Conservation (phyloP, 257 asterid genomes). For the Lantana camara region DNA sequence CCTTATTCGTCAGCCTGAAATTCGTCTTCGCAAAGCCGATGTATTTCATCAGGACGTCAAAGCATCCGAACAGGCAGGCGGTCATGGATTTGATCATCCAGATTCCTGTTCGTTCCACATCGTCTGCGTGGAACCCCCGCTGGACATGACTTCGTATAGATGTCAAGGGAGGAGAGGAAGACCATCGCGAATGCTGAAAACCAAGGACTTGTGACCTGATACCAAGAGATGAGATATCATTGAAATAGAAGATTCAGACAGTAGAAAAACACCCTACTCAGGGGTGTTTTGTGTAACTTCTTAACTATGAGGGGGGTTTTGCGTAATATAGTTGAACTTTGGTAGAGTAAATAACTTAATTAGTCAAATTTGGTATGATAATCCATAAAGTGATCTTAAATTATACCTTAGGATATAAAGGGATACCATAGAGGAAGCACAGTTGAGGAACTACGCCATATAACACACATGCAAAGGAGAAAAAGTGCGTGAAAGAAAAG, state of each 20-base stretch:
- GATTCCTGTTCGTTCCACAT: conserved; percentile 65
- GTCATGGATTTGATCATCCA: conserved; percentile 58
- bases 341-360: too few relatives aligned
- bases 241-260: too few relatives aligned
- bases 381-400: neutral
- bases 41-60: conserved; percentile 43
- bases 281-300: too few relatives aligned
- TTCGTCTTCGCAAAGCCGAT: conserved; percentile 50
- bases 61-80: conserved; percentile 62
- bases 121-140: conserved; percentile 48
- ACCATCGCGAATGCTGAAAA: conserved; percentile 48
- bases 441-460: conserved; percentile 39
- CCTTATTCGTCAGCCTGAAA: conserved; percentile 66
- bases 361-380: too few relatives aligned
- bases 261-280: too few relatives aligned
- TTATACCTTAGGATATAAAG: conserved; percentile 46
- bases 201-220: conserved; percentile 57
- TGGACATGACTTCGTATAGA: conserved; percentile 48
- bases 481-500: conserved; percentile 36
- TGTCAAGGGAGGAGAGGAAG: conserved; percentile 46
- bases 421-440: conserved; percentile 35
- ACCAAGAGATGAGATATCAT: too few relatives aligned
- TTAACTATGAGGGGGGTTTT: too few relatives aligned
- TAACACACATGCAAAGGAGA: conserved; percentile 25
- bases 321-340: too few relatives aligned